These are phyloP conservation scores for Pythium insidiosum DNA, from an alignment of 352 stramenopile genomes.

Conservation along the genomic window DNA sequence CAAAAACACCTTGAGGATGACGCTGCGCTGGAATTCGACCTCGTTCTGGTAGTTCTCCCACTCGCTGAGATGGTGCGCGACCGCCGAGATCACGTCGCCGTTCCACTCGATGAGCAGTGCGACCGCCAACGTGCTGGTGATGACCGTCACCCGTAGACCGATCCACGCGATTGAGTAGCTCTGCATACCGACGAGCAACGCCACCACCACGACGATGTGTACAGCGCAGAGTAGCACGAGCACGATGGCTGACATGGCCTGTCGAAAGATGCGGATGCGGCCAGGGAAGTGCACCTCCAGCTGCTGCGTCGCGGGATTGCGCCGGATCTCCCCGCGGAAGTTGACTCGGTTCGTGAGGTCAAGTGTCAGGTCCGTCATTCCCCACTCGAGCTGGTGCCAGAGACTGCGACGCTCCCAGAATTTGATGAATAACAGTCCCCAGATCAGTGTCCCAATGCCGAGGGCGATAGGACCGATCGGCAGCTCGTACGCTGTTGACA, in stretches of 20 bases:
- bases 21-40: constrained; percentile 13
- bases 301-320: constrained; percentile 21
- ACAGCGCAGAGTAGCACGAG: not conserved
- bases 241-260: constrained; percentile 5
- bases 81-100: constrained; percentile 9
- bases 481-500: too few relatives aligned
- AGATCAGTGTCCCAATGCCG: constrained; percentile 25
- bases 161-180: constrained; percentile 1
- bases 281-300: constrained; percentile 15
- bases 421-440: constrained; percentile 46
- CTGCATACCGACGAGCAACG: too few relatives aligned
- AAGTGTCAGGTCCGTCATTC: constrained; percentile 11
- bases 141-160: constrained; percentile 4
- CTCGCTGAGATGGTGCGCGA: constrained; percentile 17
- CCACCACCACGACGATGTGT: constrained; percentile 10
- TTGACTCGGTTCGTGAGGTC: constrained; percentile 16
- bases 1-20: constrained; percentile 21
- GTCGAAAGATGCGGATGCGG: constrained; percentile 5
- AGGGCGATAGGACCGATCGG: constrained; percentile 3
- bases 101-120: constrained; percentile 14
- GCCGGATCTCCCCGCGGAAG: constrained; percentile 16
- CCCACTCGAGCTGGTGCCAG: constrained; percentile 60
- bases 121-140: not conserved
- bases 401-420: constrained; percentile 47
- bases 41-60: constrained; percentile 24